These are phyloP conservation scores for Nevesoporus exiguus DNA, from an alignment of 768 basidiomycete genomes.

Conservation along the genomic window DNA sequence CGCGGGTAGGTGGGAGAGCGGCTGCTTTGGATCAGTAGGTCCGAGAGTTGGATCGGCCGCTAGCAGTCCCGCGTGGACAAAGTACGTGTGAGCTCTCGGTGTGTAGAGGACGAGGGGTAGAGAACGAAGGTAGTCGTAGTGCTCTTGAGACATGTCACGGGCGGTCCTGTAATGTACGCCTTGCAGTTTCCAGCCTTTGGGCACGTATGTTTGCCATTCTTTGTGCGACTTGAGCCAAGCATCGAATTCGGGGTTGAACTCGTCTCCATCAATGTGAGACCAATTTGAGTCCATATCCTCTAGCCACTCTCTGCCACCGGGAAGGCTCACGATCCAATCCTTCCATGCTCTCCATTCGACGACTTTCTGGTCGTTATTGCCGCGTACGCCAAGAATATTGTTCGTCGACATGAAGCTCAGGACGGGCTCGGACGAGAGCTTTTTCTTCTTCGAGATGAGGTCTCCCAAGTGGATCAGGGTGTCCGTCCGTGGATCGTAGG, in stretches of 20 bases:
- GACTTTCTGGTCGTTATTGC: conserved; percentile 91
- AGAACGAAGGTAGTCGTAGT: conserved; percentile 72
- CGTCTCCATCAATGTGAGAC: conserved; percentile 33
- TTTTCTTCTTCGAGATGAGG: conserved; percentile 60
- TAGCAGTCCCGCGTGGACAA: conserved; percentile 84
- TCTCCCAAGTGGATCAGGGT: conserved; percentile 83
- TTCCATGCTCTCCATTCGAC: conserved; percentile 90
- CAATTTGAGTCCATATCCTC: conserved; percentile 44
- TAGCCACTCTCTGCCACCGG: conserved; percentile 53
- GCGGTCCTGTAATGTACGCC: conserved; percentile 79
- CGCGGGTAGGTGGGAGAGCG: conserved; percentile 61
- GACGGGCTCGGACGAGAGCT: conserved; percentile 56
- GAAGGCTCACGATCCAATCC: conserved; percentile 60
- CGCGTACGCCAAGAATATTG: conserved; percentile 77
- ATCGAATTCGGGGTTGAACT: conserved; percentile 20
- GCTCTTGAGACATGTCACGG: conserved; percentile 51
- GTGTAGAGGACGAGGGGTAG: conserved; percentile 74
- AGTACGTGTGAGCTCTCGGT: conserved; percentile 68
- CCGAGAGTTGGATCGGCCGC: conserved; percentile 61
- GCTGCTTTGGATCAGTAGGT: conserved; percentile 54
- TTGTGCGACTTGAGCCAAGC: conserved; percentile 38
- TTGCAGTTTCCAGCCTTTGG: conserved; percentile 70
- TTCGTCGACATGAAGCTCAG: conserved; percentile 61
- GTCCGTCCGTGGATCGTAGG: conserved; percentile 60
- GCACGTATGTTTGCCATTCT: conserved; percentile 51